phyloP scores from a whole-genome alignment of 148 eudicot species.

The Selenicereus undatus region DNA sequence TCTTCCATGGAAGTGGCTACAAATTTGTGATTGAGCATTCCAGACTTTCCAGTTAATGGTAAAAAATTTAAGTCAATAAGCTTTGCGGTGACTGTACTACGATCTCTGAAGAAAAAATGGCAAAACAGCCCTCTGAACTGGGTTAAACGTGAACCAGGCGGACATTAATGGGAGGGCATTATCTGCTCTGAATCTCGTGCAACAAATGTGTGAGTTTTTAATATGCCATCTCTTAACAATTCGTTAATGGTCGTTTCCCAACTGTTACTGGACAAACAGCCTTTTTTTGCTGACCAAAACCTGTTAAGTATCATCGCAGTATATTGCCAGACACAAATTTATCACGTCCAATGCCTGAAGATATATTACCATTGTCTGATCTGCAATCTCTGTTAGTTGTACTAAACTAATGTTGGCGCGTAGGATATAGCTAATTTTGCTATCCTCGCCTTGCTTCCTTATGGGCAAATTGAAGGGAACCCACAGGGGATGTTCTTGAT shows the following conservation, averaged over 20 bases:
- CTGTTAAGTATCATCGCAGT: slow-evolving; percentile 19
- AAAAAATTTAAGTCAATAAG: not conserved
- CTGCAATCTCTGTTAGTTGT: slow-evolving; percentile 29
- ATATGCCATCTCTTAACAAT: not conserved
- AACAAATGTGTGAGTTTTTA: slow-evolving; percentile 27
- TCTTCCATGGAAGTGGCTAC: not conserved
- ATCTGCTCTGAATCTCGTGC: slow-evolving; percentile 31
- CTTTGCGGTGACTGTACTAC: slow-evolving; percentile 29
- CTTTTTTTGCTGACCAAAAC: not conserved
- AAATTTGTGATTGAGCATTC: not conserved
- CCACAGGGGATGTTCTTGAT: not conserved
- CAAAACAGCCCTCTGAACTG: slow-evolving; percentile 33
- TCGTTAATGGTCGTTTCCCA: not conserved
- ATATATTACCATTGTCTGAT: slow-evolving; percentile 26
- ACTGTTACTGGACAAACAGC: slow-evolving; percentile 1
- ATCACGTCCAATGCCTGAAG: slow-evolving; percentile 30
- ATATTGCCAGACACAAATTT: slow-evolving; percentile 27
- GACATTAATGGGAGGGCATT: slow-evolving; percentile 34
- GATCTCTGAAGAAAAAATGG: slow-evolving; percentile 29
- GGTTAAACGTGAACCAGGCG: slow-evolving; percentile 33
- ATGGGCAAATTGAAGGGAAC: not conserved
- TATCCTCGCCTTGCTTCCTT: not conserved
- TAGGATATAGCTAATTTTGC: not conserved
- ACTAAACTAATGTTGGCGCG: not conserved
- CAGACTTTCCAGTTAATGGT: slow-evolving; percentile 1